Conservation (phyloP, 148 eudicot genomes). For the Rhododendron mucronatum region DNA sequence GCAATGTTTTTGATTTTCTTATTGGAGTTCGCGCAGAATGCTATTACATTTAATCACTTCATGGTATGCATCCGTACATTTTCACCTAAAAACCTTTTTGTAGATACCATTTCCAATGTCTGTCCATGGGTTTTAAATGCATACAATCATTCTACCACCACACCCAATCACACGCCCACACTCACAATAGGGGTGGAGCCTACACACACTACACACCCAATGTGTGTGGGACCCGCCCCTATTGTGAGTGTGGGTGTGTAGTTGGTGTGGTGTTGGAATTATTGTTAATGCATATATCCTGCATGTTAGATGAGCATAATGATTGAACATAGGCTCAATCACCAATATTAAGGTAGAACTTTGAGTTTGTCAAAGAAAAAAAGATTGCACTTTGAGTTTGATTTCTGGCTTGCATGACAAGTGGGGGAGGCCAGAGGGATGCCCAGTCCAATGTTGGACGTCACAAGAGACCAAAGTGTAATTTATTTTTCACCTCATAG, state of each 20-base stretch:
- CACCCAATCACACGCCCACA: no score
- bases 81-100: background rate
- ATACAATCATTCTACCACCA: no score
- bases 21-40: background rate
- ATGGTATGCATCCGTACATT: background rate
- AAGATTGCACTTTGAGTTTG: background rate
- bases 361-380: background rate
- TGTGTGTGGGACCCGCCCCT: no score
- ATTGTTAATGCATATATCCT: background rate
- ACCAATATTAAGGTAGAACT: background rate
- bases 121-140: background rate
- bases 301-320: background rate
- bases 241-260: no score
- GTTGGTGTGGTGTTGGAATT: no score
- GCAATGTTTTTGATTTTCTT: background rate
- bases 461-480: background rate
- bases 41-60: background rate
- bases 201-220: no score
- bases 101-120: background rate
- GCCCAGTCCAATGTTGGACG: background rate
- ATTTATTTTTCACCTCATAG: background rate
- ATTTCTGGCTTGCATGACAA: background rate
- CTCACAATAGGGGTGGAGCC: no score
- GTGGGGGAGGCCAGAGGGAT: background rate
- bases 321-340: conserved; percentile 3